Evolutionary conservation across 2,329 filamentous ascomycete species (phyloP), one percentile per base, ranked within the genome.

Genomic region (Talaromyces verruculosus): DNA sequence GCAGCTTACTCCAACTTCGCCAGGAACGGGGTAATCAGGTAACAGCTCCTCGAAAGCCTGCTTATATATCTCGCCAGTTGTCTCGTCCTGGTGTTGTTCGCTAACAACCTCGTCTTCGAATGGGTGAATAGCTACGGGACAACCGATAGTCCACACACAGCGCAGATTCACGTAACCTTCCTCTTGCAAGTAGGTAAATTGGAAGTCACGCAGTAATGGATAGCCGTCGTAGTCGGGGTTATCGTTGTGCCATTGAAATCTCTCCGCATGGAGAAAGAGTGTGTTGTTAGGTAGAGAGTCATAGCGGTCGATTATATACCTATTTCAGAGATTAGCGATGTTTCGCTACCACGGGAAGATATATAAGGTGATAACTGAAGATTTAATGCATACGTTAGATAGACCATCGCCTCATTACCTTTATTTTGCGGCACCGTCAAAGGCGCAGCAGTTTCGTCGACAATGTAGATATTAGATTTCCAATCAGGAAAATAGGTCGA

Each of bases 341-440:
- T 19, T 19, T n/a, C 6, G 25, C 22, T 15, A 13, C 8, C 25
- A 19, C 43, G 43, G 19, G 5, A 2, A 19, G n/a, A 2, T 25
- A 2, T 35, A 47, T 39, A 30, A 63, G 11, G 25, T 41, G n/a
- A n/a, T 5, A 13, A 2, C 10, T 1, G 11, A n/a, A 51, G 41
- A 17, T n/a, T 35, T 19, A 2, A 58, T 57, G 19, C 64, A 72
- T 84, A 85, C 39, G 81, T 82, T n/a, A 85, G 78, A 72, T 86
- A 85, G 5, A 75, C 78, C 78, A 85, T 84, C 8, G 82, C 82
- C 71, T 86, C 84, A 68, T 81, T 79, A 61, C 84, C 84, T 69
- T 84, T 83, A 66, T 85, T 84, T 67, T 77, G 78, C 8, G 81
- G 80, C 0, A 82, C 74, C 67, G 80, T 80, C 47, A 81, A 68